Conservation (phyloP, 345 rosid species). For the Bruguiera gymnorhiza region DNA sequence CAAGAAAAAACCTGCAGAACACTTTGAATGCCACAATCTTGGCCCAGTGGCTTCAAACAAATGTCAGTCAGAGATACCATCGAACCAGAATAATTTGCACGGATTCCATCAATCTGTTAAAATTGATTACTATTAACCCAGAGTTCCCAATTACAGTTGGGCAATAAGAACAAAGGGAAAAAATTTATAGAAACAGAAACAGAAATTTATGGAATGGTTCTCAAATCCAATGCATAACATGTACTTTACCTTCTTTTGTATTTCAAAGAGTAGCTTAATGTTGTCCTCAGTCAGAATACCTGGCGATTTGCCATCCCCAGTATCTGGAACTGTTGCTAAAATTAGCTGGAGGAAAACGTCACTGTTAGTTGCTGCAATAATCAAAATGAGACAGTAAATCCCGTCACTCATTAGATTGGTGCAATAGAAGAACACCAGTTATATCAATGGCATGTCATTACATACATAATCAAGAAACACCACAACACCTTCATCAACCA, state of each 20-base stretch:
- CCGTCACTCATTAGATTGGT: not conserved
- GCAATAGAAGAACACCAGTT: no score
- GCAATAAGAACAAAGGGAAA: not conserved
- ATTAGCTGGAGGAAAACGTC: slow-evolving; percentile 56
- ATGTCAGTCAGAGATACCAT: slow-evolving; percentile 82
- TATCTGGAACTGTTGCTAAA: slow-evolving; percentile 67
- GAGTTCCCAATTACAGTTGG: slow-evolving; percentile 12
- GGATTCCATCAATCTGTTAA: slow-evolving; percentile 78
- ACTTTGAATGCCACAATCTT: slow-evolving; percentile 95
- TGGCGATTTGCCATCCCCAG: slow-evolving; percentile 44
- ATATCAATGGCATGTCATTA: no score
- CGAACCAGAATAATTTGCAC: slow-evolving; percentile 75
- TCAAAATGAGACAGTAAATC: not conserved
- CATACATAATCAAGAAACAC: not conserved
- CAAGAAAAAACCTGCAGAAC: slow-evolving; percentile 66
- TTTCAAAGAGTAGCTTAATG: slow-evolving; percentile 84
- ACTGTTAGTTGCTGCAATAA: slow-evolving; percentile 18
- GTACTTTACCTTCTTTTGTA: slow-evolving; percentile 76
- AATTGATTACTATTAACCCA: slow-evolving; percentile 14
- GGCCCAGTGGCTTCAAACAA: slow-evolving; percentile 92
- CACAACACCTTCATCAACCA: not conserved
- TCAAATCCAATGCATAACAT: slow-evolving; percentile 1
- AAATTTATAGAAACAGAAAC: not conserved
- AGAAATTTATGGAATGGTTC: not conserved
- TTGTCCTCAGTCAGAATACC: slow-evolving; percentile 80